A percentile compares a stretch with the other conserved stretches of the same genome.
Evolutionary conservation across 805 yeast genomes (phyloP).

Genomic region (Diddensiella santjacobensis): DNA sequence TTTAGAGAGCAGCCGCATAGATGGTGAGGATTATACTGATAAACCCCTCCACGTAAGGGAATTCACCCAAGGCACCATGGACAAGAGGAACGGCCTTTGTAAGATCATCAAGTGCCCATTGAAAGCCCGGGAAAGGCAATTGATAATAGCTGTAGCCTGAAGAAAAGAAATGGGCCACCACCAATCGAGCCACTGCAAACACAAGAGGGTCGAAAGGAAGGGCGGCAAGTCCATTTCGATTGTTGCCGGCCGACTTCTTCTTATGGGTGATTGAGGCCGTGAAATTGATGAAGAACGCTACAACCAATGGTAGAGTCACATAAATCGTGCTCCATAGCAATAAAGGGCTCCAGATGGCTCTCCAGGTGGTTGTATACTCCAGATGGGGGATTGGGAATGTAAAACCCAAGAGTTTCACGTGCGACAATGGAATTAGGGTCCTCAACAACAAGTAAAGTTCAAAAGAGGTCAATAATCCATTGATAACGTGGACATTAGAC

Average conservation of each 20-base stretch:
- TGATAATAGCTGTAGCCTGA: constrained; percentile 1
- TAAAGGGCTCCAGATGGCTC: constrained; percentile 28
- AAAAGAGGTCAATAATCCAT: constrained; percentile 14
- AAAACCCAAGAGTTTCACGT: constrained; percentile 2
- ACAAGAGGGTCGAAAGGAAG: constrained; percentile 47
- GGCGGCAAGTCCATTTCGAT: not conserved
- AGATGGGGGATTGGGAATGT: constrained; percentile 6
- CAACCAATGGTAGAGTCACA: constrained; percentile 29
- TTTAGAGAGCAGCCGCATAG: constrained; percentile 33
- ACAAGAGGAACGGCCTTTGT: constrained; percentile 15
- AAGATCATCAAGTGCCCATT: constrained; percentile 13
- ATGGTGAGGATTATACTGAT: constrained; percentile 36
- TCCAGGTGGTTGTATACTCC: constrained; percentile 10
- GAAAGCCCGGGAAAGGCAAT: constrained; percentile 20
- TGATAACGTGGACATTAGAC: constrained; percentile 32
- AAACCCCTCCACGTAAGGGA: constrained; percentile 32
- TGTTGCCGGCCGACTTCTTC: constrained; percentile 1
- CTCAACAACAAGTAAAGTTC: constrained; percentile 15
- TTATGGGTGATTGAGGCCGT: constrained; percentile 18
- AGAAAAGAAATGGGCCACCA: constrained; percentile 36
- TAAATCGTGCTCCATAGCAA: constrained; percentile 25
- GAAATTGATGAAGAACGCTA: constrained; percentile 34
- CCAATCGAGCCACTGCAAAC: constrained; percentile 46
- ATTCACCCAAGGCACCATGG: constrained; percentile 32
- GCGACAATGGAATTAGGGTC: constrained; percentile 13